Base-by-base conservation (phyloP, 2,329 filamentous ascomycete species). In the Aspergillus tamarii region DNA sequence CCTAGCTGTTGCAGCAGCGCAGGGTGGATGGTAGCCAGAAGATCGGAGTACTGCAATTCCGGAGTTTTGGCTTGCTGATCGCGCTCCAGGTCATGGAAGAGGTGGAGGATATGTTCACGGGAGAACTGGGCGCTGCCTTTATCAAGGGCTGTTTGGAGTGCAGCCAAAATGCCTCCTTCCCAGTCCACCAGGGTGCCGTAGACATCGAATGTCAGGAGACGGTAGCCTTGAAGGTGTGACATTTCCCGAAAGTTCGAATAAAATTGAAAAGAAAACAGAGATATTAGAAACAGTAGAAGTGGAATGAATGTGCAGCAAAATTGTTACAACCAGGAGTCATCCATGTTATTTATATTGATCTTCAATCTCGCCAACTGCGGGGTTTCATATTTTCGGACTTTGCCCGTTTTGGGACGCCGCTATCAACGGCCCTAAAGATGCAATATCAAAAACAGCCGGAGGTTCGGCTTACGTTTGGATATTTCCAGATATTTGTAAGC, bases 111-210 rank as follows among this genome's bases (percentile, higher is more conserved):
- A 11, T 73, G 60, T 46, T 69, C 57, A 3, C 67, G 68, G 14
- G 70, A 67, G 56, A 70, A 67, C 75, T 86, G 72, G 69, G 74
- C 64, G 73, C 82, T 76, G 34, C 74, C 72, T 61, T 71, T 69
- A 34, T 82, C 73, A 26, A 75, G 72, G 4, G 82, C 72, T 8
- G 80, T 76, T 39, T 76, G 62, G 1, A 93, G 82, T 2, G 84
- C 82, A 3, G 76, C 68, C 57, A 84, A 76, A 63, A 92, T 84
- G 63, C 90, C 90, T n/a, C 80, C 74, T 75, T 93, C 89, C 90
- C 90, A 93, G 81, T 94, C 90, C 64, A 94, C 87, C 3, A 94
- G 84, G 0, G 91, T 94, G 76, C 91, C 91, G 76, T 91, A 94
- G 81, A 91, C 88, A 78, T 94, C 91, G 77, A 94, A 93, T 71